Conservation (phyloP, 1,284 basidiomycete species). For the Ganoderma lingzhi region DNA sequence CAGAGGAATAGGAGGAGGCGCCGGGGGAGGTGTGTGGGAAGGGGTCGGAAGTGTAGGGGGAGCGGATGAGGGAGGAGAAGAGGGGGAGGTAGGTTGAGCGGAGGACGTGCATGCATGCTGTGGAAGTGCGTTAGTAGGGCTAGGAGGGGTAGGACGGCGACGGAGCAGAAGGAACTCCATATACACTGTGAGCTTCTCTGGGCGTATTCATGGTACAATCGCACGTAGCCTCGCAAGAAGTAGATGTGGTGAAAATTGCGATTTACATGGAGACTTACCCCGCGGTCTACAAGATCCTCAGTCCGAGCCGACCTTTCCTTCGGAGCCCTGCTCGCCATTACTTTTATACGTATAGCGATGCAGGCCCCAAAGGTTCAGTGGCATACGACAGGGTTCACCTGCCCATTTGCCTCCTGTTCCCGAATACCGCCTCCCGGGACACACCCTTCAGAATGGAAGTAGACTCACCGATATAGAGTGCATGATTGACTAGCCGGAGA, state of each 20-base stretch:
- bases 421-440: neutral
- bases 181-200: neutral
- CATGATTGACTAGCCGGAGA: conserved; percentile 69
- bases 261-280: neutral
- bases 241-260: neutral
- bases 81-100: conserved; percentile 74
- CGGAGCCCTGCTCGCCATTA: neutral
- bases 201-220: neutral
- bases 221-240: neutral
- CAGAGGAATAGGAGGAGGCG: conserved; percentile 77
- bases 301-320: neutral
- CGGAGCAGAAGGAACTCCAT: neutral
- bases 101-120: conserved; percentile 82
- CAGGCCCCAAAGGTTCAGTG: neutral
- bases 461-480: conserved; percentile 69
- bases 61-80: conserved; percentile 67
- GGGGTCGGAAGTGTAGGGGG: conserved; percentile 77
- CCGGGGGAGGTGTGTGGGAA: conserved; percentile 62
- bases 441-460: neutral
- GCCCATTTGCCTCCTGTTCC: neutral
- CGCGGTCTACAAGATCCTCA: neutral
- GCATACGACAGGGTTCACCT: neutral
- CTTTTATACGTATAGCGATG: neutral
- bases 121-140: conserved; percentile 12
- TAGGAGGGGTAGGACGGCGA: neutral